Evolutionary conservation across 164 flowering plant species (phyloP), one percentile per base, ranked within the genome.

Genomic region (Dillenia suffruticosa): DNA sequence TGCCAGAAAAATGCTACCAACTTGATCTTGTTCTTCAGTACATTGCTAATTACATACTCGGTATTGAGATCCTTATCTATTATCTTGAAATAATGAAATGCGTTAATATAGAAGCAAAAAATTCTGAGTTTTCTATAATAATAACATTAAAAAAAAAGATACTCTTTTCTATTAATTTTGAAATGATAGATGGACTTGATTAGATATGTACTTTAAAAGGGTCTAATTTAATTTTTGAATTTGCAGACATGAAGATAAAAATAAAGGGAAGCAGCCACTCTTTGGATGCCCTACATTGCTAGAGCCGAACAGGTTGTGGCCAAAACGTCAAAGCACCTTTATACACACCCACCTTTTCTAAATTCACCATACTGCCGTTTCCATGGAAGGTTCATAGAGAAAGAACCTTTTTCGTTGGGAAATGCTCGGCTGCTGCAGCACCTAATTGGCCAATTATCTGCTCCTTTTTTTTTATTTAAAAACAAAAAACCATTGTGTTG

Each of bases 301-400:
- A 81, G 63, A 77, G 66, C 76, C 76, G 47, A 71, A 65, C 64
- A 70, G 75, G 75, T 70, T 74, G 65, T 59, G 59, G 73, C 83
- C 86, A 83, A 85, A 81, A 82, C 68, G 62, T 78, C 72, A 66
- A 74, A 71, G 49, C 70, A 69, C 51, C 71, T 76, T 79, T 72
- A 32, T 32, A 6, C 40, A 32, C 6, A 6, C 40, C 32, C 32
- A 2, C 32, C 40, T 6, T 4, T 6, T 32, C 7, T 32, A 32
- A 32, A 32, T 64, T 48, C 57, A 50, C 62, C 62, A 49, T 32
- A 51, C 10, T 57, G 57, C 54, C 63, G 5, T 58, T 63, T 68
- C 53, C 74, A 54, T 51, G 50, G 68, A 66, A 16, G 59, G 24
- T 63, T 46, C 51, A 46, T 32, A 40, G 51, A 67, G 12, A 44